A percentile compares a stretch with the other conserved stretches of the same genome.
Evolutionary conservation across 169 alveolate species (phyloP).

Genomic region (Plasmodium berghei): DNA sequence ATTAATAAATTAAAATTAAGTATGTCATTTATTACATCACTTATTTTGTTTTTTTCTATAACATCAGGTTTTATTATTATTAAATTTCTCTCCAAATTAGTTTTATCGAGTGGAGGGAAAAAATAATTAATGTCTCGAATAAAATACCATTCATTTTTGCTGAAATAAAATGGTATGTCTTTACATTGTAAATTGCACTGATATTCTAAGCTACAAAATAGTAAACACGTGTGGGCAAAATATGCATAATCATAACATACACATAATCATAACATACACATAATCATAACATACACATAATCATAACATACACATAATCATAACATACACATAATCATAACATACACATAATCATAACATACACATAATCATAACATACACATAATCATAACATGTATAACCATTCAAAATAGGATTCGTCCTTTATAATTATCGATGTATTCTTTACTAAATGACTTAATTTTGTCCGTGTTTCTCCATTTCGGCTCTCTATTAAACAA

Average conservation of each 20-base stretch:
- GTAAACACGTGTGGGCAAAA: background rate
- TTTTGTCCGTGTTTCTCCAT: conserved; percentile 39
- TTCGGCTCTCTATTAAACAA: conserved; percentile 26
- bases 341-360: too few species aligned
- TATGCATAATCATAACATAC: too few species aligned
- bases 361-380: too few species aligned
- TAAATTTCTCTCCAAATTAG: conserved; percentile 44
- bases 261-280: too few species aligned
- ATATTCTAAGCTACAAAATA: conserved; percentile 42
- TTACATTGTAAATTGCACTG: conserved; percentile 63
- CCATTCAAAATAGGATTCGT: conserved; percentile 68
- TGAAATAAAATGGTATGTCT: conserved; percentile 62
- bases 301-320: too few species aligned
- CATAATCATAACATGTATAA: too few species aligned
- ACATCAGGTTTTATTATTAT: conserved; percentile 71
- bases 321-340: too few species aligned
- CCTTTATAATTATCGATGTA: conserved; percentile 57
- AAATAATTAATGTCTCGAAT: conserved; percentile 49
- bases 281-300: too few species aligned
- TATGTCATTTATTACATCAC: conserved; percentile 50
- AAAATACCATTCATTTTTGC: conserved; percentile 74
- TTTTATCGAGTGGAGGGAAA: conserved; percentile 35
- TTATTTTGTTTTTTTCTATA: conserved; percentile 38
- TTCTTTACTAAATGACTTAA: conserved; percentile 38
- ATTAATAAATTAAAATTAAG: conserved; percentile 56